Evolutionary conservation across 257 asterid species (phyloP).

Genomic region (Cynanchum wilfordii): DNA sequence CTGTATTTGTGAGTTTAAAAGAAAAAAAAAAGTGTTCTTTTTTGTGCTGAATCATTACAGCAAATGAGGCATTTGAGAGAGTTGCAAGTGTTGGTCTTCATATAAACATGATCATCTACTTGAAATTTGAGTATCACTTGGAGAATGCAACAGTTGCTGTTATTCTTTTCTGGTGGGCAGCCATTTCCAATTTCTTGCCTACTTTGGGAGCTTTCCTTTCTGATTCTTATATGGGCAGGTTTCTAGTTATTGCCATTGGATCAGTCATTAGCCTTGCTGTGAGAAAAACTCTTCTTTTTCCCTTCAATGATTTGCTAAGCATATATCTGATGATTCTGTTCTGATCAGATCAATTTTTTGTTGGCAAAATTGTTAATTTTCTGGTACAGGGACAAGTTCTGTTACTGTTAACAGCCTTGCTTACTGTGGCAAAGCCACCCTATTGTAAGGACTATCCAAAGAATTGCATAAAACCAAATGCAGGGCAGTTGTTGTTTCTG

Average conservation of each 20-base stretch:
- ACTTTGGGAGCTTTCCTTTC: conserved; percentile 73
- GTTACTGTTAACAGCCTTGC: conserved; percentile 53
- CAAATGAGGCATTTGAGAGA: conserved; percentile 74
- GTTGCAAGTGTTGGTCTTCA: conserved; percentile 59
- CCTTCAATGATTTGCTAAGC: too few species aligned
- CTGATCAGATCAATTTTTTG: too few species aligned
- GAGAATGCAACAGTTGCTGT: conserved; percentile 38
- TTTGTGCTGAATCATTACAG: conserved; percentile 22
- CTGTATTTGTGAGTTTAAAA: neutral
- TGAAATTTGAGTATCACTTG: conserved; percentile 42
- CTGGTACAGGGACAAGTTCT: conserved; percentile 38
- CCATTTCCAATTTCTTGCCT: conserved; percentile 59
- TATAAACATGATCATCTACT: conserved; percentile 57
- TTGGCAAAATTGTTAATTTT: neutral
- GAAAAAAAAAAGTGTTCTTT: neutral
- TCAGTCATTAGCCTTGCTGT: conserved; percentile 43
- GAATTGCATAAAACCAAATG: conserved; percentile 34
- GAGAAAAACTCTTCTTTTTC: conserved; percentile 3
- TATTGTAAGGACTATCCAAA: conserved; percentile 32
- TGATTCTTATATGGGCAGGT: conserved; percentile 76
- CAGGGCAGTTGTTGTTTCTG: conserved; percentile 47
- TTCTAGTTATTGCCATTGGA: conserved; percentile 44
- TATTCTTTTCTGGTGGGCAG: conserved; percentile 53
- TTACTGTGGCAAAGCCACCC: conserved; percentile 37
- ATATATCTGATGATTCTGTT: too few species aligned